Evolutionary conservation across 116 monocot genomes (phyloP).

Genomic region (Trichopus zeylanicus): DNA sequence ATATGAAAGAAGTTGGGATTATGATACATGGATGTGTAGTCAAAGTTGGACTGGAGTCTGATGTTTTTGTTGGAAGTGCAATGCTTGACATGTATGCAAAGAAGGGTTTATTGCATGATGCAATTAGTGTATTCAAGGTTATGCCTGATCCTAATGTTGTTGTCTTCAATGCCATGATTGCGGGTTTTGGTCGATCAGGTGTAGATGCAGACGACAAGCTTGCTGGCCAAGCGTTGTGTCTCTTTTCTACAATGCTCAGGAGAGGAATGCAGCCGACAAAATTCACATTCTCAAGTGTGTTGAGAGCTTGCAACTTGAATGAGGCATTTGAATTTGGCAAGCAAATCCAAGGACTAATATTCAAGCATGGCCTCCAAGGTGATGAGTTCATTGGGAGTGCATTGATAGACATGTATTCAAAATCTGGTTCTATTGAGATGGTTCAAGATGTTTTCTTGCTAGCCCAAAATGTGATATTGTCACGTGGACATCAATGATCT

Average conservation of each 20-base stretch:
- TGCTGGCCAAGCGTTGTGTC: conserved; percentile 5
- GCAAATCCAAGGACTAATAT: conserved; percentile 9
- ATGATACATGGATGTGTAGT: conserved; percentile 2
- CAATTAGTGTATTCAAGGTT: conserved; percentile 13
- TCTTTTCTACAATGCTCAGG: conserved; percentile 15
- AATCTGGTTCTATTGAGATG: conserved; percentile 6
- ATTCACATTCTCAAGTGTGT: conserved; percentile 20
- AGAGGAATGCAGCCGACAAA: conserved; percentile 17
- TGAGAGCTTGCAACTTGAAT: conserved; percentile 11
- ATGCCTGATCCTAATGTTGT: conserved; percentile 18
- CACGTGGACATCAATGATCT: conserved; percentile 15
- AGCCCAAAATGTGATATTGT: conserved; percentile 11
- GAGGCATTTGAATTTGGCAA: conserved; percentile 12
- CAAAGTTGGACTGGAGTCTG: conserved; percentile 5
- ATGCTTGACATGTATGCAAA: conserved; percentile 25
- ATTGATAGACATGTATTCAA: conserved; percentile 14
- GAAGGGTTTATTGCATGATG: conserved; percentile 9
- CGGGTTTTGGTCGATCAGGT: conserved; percentile 9
- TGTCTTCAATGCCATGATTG: conserved; percentile 23
- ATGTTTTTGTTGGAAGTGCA: conserved; percentile 10
- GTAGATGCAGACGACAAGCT: neutral
- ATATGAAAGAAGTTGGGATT: conserved; percentile 4
- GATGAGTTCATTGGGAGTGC: conserved; percentile 23
- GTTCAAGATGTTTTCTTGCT: neutral
- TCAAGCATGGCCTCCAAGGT: conserved; percentile 8